Conservation (phyloP, 2,329 filamentous ascomycete genomes). For the Fusarium drepaniforme region DNA sequence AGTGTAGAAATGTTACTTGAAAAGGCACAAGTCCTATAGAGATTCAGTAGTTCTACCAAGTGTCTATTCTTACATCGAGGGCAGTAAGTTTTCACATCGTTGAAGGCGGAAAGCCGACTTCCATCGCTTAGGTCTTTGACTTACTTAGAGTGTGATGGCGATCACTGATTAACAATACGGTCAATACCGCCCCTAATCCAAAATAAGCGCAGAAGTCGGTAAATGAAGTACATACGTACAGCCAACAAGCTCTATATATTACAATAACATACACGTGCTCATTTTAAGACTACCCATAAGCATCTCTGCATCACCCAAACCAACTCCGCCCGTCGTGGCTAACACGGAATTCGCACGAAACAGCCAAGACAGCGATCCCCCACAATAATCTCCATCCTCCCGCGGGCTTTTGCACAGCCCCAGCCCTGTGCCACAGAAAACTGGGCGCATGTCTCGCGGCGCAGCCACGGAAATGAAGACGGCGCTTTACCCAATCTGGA, state of each 20-base stretch:
- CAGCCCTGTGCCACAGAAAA: background rate
- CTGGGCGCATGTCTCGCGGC: background rate
- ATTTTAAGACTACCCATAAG: background rate
- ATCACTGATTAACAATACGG: background rate
- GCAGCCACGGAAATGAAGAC: background rate
- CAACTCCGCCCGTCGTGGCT: background rate
- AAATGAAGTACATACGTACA: background rate
- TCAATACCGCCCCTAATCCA: background rate
- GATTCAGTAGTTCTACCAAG: background rate
- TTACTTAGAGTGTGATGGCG: rapidly evolving
- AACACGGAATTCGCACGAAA: background rate
- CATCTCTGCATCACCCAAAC: background rate
- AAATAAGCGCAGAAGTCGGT: background rate
- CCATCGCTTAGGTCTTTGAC: rapidly evolving
- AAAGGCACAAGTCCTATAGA: background rate
- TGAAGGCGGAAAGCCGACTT: background rate
- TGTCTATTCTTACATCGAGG: rapidly evolving
- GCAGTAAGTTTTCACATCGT: background rate
- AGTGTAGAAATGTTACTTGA: rapidly evolving
- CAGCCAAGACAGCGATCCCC: background rate
- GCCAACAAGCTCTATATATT: too few relatives aligned
- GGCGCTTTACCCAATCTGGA: background rate
- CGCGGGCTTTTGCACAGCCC: background rate
- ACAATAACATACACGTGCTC: background rate
- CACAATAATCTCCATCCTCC: background rate